phyloP scores from a whole-genome alignment of 208 protist species.

The Wallacemonas collosoma region DNA sequence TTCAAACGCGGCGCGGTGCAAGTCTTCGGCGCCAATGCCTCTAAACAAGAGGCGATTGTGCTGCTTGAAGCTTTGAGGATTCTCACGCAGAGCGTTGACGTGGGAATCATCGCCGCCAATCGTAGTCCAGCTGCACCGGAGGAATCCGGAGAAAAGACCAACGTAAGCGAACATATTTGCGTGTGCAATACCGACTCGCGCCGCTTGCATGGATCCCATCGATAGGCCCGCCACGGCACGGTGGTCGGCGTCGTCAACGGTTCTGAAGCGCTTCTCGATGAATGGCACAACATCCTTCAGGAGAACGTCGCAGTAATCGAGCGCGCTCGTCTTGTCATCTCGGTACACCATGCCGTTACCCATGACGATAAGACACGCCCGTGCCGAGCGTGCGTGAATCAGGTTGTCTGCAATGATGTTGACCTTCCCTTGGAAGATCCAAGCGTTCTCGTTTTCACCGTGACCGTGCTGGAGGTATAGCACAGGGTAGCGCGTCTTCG shows the following conservation, averaged over 20 bases:
- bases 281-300: slow-evolving; percentile 36
- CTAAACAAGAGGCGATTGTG: slow-evolving; percentile 29
- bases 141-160: slow-evolving; percentile 35
- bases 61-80: slow-evolving; percentile 23
- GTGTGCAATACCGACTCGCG: slow-evolving; percentile 22
- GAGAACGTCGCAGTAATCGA: slow-evolving; percentile 25
- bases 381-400: slow-evolving; percentile 22
- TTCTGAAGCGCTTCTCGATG: slow-evolving; percentile 33
- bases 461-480: slow-evolving; percentile 33
- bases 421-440: slow-evolving; percentile 34
- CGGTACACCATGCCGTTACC: slow-evolving; percentile 27
- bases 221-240: slow-evolving; percentile 38
- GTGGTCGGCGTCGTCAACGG: slow-evolving; percentile 21
- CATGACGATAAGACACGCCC: slow-evolving; percentile 32
- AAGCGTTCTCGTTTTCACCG: slow-evolving; percentile 38
- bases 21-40: slow-evolving; percentile 26
- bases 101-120: slow-evolving; percentile 21
- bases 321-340: slow-evolving; percentile 5
- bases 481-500: slow-evolving; percentile 27
- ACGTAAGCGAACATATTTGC: slow-evolving; percentile 31
- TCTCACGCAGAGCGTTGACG: slow-evolving; percentile 22
- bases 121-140: slow-evolving; percentile 23
- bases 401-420: slow-evolving; percentile 49
- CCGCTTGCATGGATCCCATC: slow-evolving; percentile 34
- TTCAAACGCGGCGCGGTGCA: slow-evolving; percentile 2